Conservation (phyloP, 164 flowering plant species). For the Chloranthus sessilifolius region DNA sequence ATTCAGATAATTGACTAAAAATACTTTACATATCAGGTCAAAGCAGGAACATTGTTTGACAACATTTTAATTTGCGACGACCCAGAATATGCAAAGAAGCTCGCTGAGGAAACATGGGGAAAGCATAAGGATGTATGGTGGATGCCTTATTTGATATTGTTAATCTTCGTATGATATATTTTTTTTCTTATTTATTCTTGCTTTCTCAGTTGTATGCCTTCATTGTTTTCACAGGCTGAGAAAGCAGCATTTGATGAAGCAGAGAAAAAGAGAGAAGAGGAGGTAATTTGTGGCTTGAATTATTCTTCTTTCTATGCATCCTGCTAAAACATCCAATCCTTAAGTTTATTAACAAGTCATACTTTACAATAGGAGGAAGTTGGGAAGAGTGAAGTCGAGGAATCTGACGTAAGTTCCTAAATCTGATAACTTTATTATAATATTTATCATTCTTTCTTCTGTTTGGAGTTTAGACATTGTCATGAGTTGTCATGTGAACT, state of each 20-base stretch:
- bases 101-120: constrained; percentile 18
- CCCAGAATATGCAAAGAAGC: constrained; percentile 13
- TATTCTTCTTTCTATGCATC: too few relatives aligned
- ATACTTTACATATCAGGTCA: constrained; percentile 9
- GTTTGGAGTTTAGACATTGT: too few relatives aligned
- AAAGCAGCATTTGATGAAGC: constrained; percentile 62
- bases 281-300: constrained; percentile 29
- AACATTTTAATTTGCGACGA: constrained; percentile 10
- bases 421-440: too few relatives aligned
- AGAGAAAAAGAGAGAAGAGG: constrained; percentile 53
- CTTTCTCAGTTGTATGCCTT: not conserved
- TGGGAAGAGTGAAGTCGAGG: too few relatives aligned
- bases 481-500: too few relatives aligned
- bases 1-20: constrained; percentile 1
- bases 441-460: too few relatives aligned
- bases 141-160: too few relatives aligned
- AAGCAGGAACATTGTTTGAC: constrained; percentile 14
- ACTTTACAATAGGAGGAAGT: too few relatives aligned
- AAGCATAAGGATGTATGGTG: constrained; percentile 13
- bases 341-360: too few relatives aligned
- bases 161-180: not conserved
- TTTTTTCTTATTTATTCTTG: not conserved
- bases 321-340: too few relatives aligned
- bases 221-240: constrained; percentile 34
- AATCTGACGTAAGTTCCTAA: too few relatives aligned